Percentiles rank a stretch among this genome's conserved stretches.
These are phyloP conservation scores for maize (Zea mays) DNA, from an alignment of 176 grass and related monocot genomes.

Conservation along the genomic window DNA sequence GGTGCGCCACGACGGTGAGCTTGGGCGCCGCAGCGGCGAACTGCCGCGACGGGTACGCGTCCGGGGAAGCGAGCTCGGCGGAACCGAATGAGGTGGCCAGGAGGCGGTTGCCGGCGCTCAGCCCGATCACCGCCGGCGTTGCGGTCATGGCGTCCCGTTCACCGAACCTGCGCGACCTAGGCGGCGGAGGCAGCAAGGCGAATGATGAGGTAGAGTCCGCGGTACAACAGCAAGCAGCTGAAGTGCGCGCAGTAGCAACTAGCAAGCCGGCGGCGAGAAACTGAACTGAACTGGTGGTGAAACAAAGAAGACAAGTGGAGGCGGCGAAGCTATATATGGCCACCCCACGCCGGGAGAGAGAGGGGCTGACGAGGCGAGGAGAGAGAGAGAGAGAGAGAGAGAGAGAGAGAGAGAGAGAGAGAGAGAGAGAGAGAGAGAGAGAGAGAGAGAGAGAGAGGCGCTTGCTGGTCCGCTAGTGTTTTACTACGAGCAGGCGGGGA, in stretches of 20 bases:
- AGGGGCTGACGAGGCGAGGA: neutral
- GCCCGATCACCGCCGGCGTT: constrained; percentile 75
- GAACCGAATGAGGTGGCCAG: constrained; percentile 61
- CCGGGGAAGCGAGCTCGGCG: constrained; percentile 36
- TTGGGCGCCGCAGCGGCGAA: constrained; percentile 45
- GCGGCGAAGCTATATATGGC: constrained; percentile 10
- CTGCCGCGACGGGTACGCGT: constrained; percentile 34
- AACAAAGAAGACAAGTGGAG: constrained; percentile 2
- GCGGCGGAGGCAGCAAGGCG: neutral
- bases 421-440: neutral
- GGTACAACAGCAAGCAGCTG: too few relatives aligned
- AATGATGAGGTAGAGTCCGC: too few relatives aligned
- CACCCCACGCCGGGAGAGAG: constrained; percentile 6
- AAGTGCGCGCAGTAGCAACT: neutral
- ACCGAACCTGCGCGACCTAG: constrained; percentile 21
- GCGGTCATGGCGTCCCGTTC: constrained; percentile 46
- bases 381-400: neutral
- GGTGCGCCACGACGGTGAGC: constrained; percentile 49
- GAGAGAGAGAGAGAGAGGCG: neutral
- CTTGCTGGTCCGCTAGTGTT: constrained; percentile 31
- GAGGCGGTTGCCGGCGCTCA: constrained; percentile 83
- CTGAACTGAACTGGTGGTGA: neutral
- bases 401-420: neutral
- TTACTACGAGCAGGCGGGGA: neutral
- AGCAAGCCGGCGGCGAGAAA: neutral